Conservation (phyloP, 306 rosid species). For the Psophocarpus tetragonolobus region DNA sequence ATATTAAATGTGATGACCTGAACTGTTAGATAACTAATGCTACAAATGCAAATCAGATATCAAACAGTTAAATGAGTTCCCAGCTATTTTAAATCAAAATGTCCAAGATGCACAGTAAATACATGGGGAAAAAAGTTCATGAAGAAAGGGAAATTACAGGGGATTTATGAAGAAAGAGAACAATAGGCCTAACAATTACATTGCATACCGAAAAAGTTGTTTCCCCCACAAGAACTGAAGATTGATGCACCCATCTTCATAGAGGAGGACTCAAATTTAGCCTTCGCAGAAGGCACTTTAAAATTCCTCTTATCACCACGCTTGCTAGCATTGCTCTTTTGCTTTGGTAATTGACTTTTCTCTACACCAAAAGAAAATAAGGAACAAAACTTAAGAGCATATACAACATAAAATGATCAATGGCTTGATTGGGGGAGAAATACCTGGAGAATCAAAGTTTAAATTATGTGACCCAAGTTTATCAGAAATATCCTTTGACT, state of each 20-base stretch:
- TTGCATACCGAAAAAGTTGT: conserved; percentile 72
- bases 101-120: conserved; percentile 1
- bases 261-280: conserved; percentile 73
- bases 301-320: conserved; percentile 79
- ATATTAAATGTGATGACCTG: not conserved
- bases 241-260: conserved; percentile 62
- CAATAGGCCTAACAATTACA: conserved; percentile 19
- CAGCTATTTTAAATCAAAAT: conserved; percentile 15
- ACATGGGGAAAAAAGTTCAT: not conserved
- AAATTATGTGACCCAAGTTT: conserved; percentile 54
- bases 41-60: conserved; percentile 18
- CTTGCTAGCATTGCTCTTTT: conserved; percentile 65
- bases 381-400: conserved; percentile 14
- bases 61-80: conserved; percentile 25
- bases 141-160: not conserved
- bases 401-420: not conserved
- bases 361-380: conserved; percentile 49
- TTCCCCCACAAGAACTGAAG: conserved; percentile 69
- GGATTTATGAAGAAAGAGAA: conserved; percentile 13
- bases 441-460: conserved; percentile 68
- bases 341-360: conserved; percentile 64
- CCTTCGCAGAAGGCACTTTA: conserved; percentile 63
- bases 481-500: conserved; percentile 53
- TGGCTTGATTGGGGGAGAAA: not conserved
- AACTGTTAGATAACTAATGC: not conserved